Evolutionary conservation across 2,329 filamentous ascomycete genomes (phyloP).

Genomic region (Trichoderma brevicompactum): DNA sequence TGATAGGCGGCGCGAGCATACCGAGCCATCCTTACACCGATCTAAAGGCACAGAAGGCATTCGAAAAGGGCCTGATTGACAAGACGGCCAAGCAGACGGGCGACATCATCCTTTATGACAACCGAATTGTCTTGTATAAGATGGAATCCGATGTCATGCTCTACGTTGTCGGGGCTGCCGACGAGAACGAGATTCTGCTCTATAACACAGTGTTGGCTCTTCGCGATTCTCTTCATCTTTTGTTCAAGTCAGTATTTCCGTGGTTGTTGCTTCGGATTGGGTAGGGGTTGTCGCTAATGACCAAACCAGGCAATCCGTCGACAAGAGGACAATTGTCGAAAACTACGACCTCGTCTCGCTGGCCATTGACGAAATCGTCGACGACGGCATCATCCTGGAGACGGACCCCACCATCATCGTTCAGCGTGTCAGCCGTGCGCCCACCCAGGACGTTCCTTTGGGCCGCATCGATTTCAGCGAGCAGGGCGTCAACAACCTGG

Average conservation of each 20-base stretch:
- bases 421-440: conserved; percentile 88
- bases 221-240: conserved; percentile 83
- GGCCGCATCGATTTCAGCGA: conserved; percentile 95
- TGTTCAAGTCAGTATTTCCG: conserved; percentile 72
- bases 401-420: conserved; percentile 95
- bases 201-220: conserved; percentile 95
- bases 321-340: conserved; percentile 97
- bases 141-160: conserved; percentile 95
- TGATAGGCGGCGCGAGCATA: conserved; percentile 49
- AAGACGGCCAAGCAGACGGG: conserved; percentile 96
- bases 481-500: conserved; percentile 91
- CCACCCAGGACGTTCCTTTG: conserved; percentile 86
- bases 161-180: conserved; percentile 87
- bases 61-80: conserved; percentile 92
- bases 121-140: conserved; percentile 96
- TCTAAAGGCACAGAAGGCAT: conserved; percentile 90
- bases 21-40: conserved; percentile 79
- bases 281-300: not conserved
- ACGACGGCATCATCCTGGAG: conserved; percentile 95
- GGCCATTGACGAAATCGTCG: conserved; percentile 92
- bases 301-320: conserved; percentile 77
- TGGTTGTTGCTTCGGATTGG: not conserved
- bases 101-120: conserved; percentile 97
- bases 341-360: conserved; percentile 97
- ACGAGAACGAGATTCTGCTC: conserved; percentile 96